Percentiles rank a stretch among this genome's conserved stretches.
phyloP scores from a whole-genome alignment of 2,329 filamentous ascomycete species.

The Verruconis gallopava region DNA sequence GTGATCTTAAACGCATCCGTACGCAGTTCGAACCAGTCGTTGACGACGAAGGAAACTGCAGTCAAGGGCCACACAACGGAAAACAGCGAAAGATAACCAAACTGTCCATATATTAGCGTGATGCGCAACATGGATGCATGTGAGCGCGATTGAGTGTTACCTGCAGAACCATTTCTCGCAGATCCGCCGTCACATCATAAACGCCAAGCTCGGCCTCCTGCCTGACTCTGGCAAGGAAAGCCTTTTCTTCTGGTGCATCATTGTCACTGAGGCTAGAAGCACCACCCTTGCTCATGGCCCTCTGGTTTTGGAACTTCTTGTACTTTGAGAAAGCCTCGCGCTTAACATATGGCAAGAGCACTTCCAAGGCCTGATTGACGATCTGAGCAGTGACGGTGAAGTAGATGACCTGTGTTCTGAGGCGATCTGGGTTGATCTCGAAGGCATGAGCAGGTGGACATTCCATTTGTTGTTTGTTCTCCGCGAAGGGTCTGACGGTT shows the following conservation, averaged over 20 bases:
- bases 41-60: slow-evolving; percentile 74
- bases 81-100: slow-evolving; percentile 81
- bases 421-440: slow-evolving; percentile 66
- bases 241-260: slow-evolving; percentile 64
- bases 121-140: background rate
- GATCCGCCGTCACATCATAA: slow-evolving; percentile 84
- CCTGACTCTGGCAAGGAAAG: slow-evolving; percentile 69
- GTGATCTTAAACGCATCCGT: slow-evolving; percentile 93
- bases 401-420: slow-evolving; percentile 88
- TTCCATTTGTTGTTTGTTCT: slow-evolving; percentile 57
- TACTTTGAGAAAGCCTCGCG: slow-evolving; percentile 65
- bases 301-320: slow-evolving; percentile 54
- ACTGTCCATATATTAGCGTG: slow-evolving; percentile 29
- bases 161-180: slow-evolving; percentile 86
- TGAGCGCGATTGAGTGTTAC: slow-evolving; percentile 29
- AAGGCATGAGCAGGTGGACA: slow-evolving; percentile 47
- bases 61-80: slow-evolving; percentile 93
- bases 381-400: slow-evolving; percentile 90
- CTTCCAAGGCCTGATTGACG: slow-evolving; percentile 74
- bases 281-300: slow-evolving; percentile 44
- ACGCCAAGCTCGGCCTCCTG: slow-evolving; percentile 67
- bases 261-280: slow-evolving; percentile 36
- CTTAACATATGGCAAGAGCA: slow-evolving; percentile 75
- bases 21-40: slow-evolving; percentile 92
- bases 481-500: slow-evolving; percentile 61